phyloP scores from a whole-genome alignment of 2,329 filamentous ascomycete genomes.

The Aspergillus hiratsukae region DNA sequence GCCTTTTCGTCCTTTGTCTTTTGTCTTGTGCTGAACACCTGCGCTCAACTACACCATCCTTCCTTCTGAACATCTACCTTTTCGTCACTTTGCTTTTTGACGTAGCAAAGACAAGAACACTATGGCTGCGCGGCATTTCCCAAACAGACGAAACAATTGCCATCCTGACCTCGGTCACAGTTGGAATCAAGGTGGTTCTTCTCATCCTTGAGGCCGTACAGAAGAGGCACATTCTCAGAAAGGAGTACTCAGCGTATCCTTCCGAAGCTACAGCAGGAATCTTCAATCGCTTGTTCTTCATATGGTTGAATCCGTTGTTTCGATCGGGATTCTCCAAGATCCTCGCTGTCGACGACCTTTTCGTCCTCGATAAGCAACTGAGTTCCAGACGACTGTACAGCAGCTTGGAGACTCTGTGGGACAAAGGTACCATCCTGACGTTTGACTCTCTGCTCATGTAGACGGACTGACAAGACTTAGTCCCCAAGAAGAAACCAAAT shows the following conservation, averaged over 20 bases:
- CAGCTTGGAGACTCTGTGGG: conserved; percentile 37
- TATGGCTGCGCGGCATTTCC: conserved; percentile 34
- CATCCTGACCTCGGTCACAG: conserved; percentile 37
- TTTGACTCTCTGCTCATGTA: not conserved
- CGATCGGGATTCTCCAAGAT: conserved; percentile 44
- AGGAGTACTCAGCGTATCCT: conserved; percentile 39
- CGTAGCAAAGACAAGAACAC: conserved; percentile 42
- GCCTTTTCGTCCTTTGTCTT: conserved; percentile 28
- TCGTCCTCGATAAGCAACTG: conserved; percentile 43
- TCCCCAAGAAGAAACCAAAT: conserved; percentile 21
- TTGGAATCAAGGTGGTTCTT: conserved; percentile 42
- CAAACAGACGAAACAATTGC: conserved; percentile 36
- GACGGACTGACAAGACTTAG: conserved; percentile 18
- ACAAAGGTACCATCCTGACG: conserved; percentile 25
- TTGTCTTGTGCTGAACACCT: conserved; percentile 48
- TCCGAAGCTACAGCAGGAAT: conserved; percentile 51
- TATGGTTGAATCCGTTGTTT: conserved; percentile 53
- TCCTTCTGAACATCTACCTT: conserved; percentile 46
- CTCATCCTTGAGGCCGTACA: conserved; percentile 43
- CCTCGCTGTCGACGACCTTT: conserved; percentile 44
- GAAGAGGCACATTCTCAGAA: conserved; percentile 41
- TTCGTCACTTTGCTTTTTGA: conserved; percentile 45
- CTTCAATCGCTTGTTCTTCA: conserved; percentile 48
- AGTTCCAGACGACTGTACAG: conserved; percentile 38
- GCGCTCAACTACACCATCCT: conserved; percentile 44